Percentiles rank a stretch among this genome's conserved stretches.
phyloP scores from a whole-genome alignment of 2,329 filamentous ascomycete species.

The Drechslerella coelobrocha region DNA sequence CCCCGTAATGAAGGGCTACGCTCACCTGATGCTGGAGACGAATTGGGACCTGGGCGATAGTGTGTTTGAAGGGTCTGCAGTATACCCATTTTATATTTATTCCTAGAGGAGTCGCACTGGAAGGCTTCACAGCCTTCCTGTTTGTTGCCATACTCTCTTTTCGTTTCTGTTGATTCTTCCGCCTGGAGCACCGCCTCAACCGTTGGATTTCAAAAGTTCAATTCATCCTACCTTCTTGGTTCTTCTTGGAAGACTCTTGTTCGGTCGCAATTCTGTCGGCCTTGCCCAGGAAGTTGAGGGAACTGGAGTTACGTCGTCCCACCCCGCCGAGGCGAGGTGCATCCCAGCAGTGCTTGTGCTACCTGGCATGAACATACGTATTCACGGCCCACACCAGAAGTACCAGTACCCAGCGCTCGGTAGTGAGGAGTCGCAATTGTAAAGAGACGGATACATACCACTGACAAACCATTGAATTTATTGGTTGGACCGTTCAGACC shows the following conservation, averaged over 20 bases:
- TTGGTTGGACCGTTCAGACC: too few species aligned
- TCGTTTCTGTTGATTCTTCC: background rate
- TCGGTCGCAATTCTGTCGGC: background rate
- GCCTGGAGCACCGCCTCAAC: background rate
- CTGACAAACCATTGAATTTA: too few species aligned
- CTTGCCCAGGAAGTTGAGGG: background rate
- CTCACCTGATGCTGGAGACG: constrained; percentile 2
- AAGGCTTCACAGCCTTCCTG: constrained; percentile 6
- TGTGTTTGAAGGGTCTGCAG: background rate
- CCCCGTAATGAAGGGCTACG: constrained; percentile 31
- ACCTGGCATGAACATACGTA: constrained; percentile 46
- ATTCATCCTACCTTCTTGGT: background rate
- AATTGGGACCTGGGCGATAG: background rate
- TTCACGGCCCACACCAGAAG: constrained; percentile 8
- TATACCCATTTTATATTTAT: constrained; percentile 1
- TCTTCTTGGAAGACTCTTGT: too few species aligned
- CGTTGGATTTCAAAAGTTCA: background rate
- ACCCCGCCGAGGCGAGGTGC: too few species aligned
- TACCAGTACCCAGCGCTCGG: constrained; percentile 1
- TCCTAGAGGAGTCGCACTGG: constrained; percentile 3
- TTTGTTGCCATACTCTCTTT: background rate
- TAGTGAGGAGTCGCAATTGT: too few species aligned
- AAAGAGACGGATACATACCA: background rate
- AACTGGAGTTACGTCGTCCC: background rate
- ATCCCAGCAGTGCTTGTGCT: constrained; percentile 17